Base-by-base conservation (phyloP, 306 rosid species). In the Vigna reflexopilosa region DNA sequence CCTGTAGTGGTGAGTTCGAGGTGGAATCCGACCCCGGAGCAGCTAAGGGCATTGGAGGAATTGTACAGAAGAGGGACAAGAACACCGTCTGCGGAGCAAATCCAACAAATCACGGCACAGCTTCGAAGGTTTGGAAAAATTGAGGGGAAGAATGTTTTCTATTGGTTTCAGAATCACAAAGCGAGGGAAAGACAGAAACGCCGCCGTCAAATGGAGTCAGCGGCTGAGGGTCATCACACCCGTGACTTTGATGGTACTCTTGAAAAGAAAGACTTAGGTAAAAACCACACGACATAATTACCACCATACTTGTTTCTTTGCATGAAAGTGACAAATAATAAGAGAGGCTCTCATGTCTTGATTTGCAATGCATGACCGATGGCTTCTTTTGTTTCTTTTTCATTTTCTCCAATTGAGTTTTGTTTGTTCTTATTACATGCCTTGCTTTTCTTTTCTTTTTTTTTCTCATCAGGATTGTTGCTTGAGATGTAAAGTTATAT, bases 11-110 rank as follows among this genome's bases (percentile, higher is more conserved):
- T 88, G 85, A 95, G 97, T 73, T 91, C 98, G 32, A 89, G 98
- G 80, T 95, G 98, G 98, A 95, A 95, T 77, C 98, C 98, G 0
- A 91, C 98, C 2, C 88, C 91, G 14, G 98, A 95, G 69, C 98
- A 95, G 86, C 65, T 95, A 2, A 89, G 96, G 77, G 89, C 92
- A 22, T 81, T 95, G 3, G 98, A 95, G 62, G 98, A 95, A 16
- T 67, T 95, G 44, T 95, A 95, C 51, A 76, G 90, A 54, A 84
- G 88, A 59, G 98, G 98, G 57, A 92, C 98, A 32, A 85, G 98
- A 44, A 95, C 98, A 0, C 98, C 98, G 0, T 89, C 96, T 56
- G 98, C 98, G 0, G 98, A 94, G 62, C 97, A 94, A 87, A 94
- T 94, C 70, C 98, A 92, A 68, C 94, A 92, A 22, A 91, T 94